Conservation (phyloP, 1,139 yeast genomes). For the Zygosaccharomyces sapae region DNA sequence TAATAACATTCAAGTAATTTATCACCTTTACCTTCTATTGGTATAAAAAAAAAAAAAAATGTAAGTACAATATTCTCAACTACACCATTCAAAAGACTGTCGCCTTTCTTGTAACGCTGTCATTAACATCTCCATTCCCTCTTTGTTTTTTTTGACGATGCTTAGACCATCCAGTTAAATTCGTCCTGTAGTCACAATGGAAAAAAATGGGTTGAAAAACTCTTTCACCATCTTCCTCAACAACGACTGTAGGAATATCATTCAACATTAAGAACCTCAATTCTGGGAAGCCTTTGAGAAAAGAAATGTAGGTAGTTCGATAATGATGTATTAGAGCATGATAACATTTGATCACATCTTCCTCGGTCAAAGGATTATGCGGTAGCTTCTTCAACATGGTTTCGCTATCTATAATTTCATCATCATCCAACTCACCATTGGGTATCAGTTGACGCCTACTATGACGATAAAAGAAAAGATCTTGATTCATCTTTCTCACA, state of each 20-base stretch:
- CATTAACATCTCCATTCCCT: constrained; percentile 14
- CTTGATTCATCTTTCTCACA: constrained; percentile 35
- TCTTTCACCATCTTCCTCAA: constrained; percentile 30
- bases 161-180: constrained; percentile 34
- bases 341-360: constrained; percentile 36
- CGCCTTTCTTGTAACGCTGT: constrained; percentile 24
- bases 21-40: too few species aligned
- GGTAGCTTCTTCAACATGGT: constrained; percentile 22
- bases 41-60: too few species aligned
- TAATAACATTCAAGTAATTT: too few species aligned
- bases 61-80: background rate
- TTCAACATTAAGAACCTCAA: constrained; percentile 40
- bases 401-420: constrained; percentile 14
- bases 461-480: constrained; percentile 26
- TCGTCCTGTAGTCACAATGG: constrained; percentile 32
- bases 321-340: constrained; percentile 40
- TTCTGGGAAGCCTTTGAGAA: constrained; percentile 35
- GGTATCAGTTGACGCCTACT: constrained; percentile 24
- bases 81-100: constrained; percentile 13
- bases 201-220: constrained; percentile 37
- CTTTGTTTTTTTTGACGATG: constrained; percentile 13
- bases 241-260: constrained; percentile 39
- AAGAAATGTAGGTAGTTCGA: constrained; percentile 37
- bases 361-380: constrained; percentile 31
- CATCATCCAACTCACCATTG: constrained; percentile 10